phyloP scores from a whole-genome alignment of 2,329 filamentous ascomycete genomes.

The Nannizzia gypsea region DNA sequence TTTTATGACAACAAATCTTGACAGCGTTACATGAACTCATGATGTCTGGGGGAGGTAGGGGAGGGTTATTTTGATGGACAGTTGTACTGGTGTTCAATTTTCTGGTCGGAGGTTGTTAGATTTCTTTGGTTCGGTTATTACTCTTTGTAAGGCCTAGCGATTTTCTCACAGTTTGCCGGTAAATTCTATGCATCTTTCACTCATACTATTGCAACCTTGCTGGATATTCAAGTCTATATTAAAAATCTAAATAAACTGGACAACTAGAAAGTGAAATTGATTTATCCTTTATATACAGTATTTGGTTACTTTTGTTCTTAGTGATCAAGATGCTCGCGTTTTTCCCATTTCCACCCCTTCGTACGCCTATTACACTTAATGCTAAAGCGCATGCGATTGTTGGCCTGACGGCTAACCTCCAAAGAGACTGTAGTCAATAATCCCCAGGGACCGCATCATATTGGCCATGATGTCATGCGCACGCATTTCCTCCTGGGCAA shows the following conservation, averaged over 20 bases:
- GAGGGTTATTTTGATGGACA: neutral
- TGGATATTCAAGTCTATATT: neutral
- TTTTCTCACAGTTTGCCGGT: no score
- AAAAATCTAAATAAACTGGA: neutral
- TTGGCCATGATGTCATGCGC: constrained; percentile 24
- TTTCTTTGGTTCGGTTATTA: no score
- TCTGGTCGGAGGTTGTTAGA: no score
- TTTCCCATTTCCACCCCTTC: neutral
- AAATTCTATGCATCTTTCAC: no score
- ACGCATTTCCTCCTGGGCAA: constrained; percentile 52
- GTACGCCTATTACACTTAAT: neutral
- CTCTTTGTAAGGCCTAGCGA: no score
- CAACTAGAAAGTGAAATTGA: neutral
- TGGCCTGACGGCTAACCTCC: neutral
- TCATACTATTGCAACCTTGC: no score
- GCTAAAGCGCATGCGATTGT: neutral
- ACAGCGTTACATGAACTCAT: neutral
- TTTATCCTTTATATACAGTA: neutral
- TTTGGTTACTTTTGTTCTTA: neutral
- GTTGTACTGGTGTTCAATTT: no score
- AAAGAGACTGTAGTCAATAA: constrained; percentile 46
- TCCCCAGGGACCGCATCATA: constrained; percentile 61
- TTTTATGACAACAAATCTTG: neutral
- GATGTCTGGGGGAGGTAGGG: neutral
- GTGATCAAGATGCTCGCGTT: neutral